Conservation (phyloP, 345 rosid genomes). For the Mallotus nudiflorus region DNA sequence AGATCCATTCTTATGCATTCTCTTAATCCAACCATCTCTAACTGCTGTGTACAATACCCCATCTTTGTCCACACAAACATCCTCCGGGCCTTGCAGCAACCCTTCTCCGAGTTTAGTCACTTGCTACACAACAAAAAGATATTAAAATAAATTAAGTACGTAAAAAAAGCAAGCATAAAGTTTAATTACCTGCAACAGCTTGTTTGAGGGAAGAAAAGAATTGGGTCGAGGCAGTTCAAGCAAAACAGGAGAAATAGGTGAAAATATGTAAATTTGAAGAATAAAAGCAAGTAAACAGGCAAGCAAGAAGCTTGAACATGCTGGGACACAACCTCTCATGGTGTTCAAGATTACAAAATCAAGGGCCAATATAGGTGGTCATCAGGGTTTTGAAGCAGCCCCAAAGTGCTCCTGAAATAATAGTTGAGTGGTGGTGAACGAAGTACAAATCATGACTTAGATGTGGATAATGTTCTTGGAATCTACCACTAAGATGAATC, state of each 20-base stretch:
- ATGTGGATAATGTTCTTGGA: too few relatives aligned
- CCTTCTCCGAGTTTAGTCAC: constrained; percentile 55
- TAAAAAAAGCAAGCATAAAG: neutral
- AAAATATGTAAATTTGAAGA: constrained; percentile 41
- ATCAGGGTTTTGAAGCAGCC: too few relatives aligned
- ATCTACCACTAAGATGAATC: too few relatives aligned
- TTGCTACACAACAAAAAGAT: constrained; percentile 11
- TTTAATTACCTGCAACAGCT: constrained; percentile 36
- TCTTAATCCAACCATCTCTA: constrained; percentile 57
- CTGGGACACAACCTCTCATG: constrained; percentile 8
- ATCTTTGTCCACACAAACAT: constrained; percentile 34
- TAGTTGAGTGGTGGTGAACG: too few relatives aligned
- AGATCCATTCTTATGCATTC: constrained; percentile 39
- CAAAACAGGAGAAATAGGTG: constrained; percentile 43
- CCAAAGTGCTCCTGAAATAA: too few relatives aligned
- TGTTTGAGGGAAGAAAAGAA: constrained; percentile 34
- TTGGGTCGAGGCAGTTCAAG: constrained; percentile 31
- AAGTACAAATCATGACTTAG: too few relatives aligned
- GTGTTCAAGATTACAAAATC: neutral
- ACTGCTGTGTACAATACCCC: constrained; percentile 47
- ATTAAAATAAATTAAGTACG: neutral
- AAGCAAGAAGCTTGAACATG: constrained; percentile 17
- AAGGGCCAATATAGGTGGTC: too few relatives aligned
- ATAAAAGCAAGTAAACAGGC: constrained; percentile 31
- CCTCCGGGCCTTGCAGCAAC: constrained; percentile 36